Evolutionary conservation across 306 rosid species (phyloP), one percentile per base, ranked within the genome.

Genomic region (Quillaja saponaria): DNA sequence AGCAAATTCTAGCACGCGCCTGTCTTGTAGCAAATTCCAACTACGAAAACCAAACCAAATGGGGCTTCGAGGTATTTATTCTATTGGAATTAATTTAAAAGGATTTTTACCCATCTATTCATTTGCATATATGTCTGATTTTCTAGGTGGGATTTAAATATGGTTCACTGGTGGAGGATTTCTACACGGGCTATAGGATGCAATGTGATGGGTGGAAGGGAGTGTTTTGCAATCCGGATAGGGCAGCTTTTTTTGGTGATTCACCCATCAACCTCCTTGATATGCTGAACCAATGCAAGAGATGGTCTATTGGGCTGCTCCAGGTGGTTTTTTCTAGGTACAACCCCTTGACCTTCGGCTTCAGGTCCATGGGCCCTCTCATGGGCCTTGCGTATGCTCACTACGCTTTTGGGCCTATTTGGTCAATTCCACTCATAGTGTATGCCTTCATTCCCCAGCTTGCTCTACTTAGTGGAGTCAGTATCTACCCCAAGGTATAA

Each of bases 121-220:
- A 4, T 3, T 18, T 12, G 17, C 10, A 9, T 14, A n/a, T n/a
- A 12, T 13, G 1, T 14, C 10, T 13, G 39, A 39, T 3, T 35
- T 9, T 14, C 46, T 34, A 80, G 78, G 19, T 76, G 45, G 81
- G 85, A 9, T 56, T 76, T 3, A 71, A 69, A 58, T 74, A 81
- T 63, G 86, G 83, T 8, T 61, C 81, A 1, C n/a, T 78, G 3
- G 69, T 63, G 17, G 86, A 81, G 49, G 83, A 74, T 34, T 71
- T 12, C 45, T 42, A 4, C 61, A 74, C 81, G 5, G 71, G 76
- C 0, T 78, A 33, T 37, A 19, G 12, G 6, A n/a, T 57, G 16
- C 56, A 71, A 6, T 62, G 73, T 6, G 65, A 81, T 50, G 86
- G 83, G 11, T 81, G 83, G 83, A 71, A 28, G 21, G 3, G 64